Conservation (phyloP, 2,329 filamentous ascomycete genomes). For the Didymella sp. region DNA sequence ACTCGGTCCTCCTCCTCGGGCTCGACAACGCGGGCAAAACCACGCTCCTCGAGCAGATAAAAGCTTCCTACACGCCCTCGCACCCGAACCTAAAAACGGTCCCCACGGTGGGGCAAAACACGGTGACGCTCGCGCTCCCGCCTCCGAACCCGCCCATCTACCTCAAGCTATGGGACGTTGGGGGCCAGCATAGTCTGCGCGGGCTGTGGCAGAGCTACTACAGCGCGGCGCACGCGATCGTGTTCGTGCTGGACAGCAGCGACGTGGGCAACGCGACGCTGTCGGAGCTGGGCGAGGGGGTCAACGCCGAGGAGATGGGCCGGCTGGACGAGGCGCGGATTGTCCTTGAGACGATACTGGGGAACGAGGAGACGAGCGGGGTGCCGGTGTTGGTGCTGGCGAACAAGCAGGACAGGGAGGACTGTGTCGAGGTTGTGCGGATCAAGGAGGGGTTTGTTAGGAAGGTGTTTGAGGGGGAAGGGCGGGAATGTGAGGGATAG, state of each 20-base stretch:
- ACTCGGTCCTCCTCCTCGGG: constrained; percentile 94
- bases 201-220: constrained; percentile 98
- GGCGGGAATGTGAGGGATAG: constrained; percentile 86
- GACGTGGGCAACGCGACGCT: constrained; percentile 87
- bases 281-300: constrained; percentile 49
- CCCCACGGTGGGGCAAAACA: constrained; percentile 96
- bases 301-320: constrained; percentile 49
- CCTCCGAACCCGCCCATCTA: constrained; percentile 78
- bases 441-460: constrained; percentile 97
- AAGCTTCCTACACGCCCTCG: constrained; percentile 78
- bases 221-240: constrained; percentile 87
- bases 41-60: constrained; percentile 96
- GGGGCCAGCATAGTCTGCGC: constrained; percentile 87
- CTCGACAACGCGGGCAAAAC: constrained; percentile 99
- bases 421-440: constrained; percentile 94
- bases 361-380: constrained; percentile 85
- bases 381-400: constrained; percentile 91
- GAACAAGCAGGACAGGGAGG: constrained; percentile 97
- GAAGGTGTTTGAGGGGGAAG: constrained; percentile 95
- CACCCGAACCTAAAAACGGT: constrained; percentile 81
- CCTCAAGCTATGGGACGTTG: constrained; percentile 98
- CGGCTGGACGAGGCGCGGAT: constrained; percentile 86
- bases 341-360: constrained; percentile 88
- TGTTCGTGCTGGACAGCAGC: constrained; percentile 95
- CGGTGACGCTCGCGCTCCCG: constrained; percentile 81